A percentile compares a stretch with the other conserved stretches of the same genome.
These are phyloP conservation scores for Candida manassasensis DNA, from an alignment of 805 yeast species.

Conservation along the genomic window DNA sequence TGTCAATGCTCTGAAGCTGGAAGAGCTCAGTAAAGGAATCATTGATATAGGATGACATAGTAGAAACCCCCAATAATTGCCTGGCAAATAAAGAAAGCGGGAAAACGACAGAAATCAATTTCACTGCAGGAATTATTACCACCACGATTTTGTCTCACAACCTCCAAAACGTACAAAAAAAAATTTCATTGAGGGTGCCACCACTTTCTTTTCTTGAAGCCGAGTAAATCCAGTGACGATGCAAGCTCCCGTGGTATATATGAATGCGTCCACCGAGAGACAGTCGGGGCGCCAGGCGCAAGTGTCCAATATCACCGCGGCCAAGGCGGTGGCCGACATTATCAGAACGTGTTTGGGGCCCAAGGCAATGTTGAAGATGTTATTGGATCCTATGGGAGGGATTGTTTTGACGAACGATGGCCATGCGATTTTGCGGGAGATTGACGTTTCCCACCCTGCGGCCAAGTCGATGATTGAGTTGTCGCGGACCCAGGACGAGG, in stretches of 20 bases:
- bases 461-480: slow-evolving; percentile 98
- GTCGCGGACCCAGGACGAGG: slow-evolving; percentile 96
- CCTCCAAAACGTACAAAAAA: slow-evolving; percentile 1
- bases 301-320: slow-evolving; percentile 94
- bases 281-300: slow-evolving; percentile 98
- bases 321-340: slow-evolving; percentile 98
- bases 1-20: background rate
- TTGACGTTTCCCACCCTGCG: slow-evolving; percentile 97
- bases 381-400: slow-evolving; percentile 95
- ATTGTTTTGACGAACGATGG: slow-evolving; percentile 97
- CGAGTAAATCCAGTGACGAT: too few species aligned
- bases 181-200: too few species aligned
- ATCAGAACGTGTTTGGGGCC: slow-evolving; percentile 98
- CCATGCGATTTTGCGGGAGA: slow-evolving; percentile 95
- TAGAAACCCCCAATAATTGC: too few species aligned
- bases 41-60: background rate
- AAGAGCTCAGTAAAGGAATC: background rate
- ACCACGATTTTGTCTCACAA: slow-evolving; percentile 2
- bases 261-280: slow-evolving; percentile 81
- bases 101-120: too few species aligned
- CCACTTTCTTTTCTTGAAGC: too few species aligned
- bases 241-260: slow-evolving; percentile 47
- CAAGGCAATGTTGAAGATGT: slow-evolving; percentile 97
- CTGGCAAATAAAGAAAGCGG: too few species aligned
- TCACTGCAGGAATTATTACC: background rate